Evolutionary conservation across 2,329 filamentous ascomycete species (phyloP), one percentile per base, ranked within the genome.

Genomic region (Paecilomyces variotii): DNA sequence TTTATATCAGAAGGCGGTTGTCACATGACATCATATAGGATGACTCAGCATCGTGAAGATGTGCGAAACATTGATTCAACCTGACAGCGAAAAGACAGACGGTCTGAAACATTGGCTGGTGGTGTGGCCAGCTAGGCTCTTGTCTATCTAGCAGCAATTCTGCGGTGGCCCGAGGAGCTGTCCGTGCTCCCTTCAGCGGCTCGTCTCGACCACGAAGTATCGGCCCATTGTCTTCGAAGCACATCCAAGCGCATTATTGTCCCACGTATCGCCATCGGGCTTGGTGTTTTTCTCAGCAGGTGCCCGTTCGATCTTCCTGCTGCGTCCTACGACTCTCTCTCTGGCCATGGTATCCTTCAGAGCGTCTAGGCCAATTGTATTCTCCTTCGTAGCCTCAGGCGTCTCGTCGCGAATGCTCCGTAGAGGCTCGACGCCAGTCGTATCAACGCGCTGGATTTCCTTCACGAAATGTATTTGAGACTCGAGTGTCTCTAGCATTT

Each of bases 381-480:
- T 70, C 59, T 78, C 74, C 61, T 70, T 67, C 14, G 69, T 58
- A 7, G 72, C 74, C 54, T 75, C 71, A 4, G 66, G 62, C n/a
- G 69, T 79, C 60, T 80, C 92, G 71, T 97, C 93, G 56, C 90
- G 85, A 59, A 97, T 87, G 52, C 87, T 87, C 55, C 84, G 81
- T 51, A 99, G 76, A 0, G 94, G 92, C 58, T 85, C 80, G 0
- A 97, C 79, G 2, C 82, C 85, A 0, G 80, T 75, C 0, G 90
- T 92, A 71, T 96, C 83, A 54, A 96, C 87, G 52, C 81, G 78
- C 69, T 96, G 92, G 24, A 97, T 86, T 62, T 91, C 85, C 61
- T 84, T 86, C n/a, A 97, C 91, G 69, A 99, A 99, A 68, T 89
- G 87, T 0, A 99, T 83, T 70, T 99, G 94, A 32, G 88, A 85